phyloP scores from a whole-genome alignment of 371 early-diverging fungal genomes.

The Sporodiniella umbellata region DNA sequence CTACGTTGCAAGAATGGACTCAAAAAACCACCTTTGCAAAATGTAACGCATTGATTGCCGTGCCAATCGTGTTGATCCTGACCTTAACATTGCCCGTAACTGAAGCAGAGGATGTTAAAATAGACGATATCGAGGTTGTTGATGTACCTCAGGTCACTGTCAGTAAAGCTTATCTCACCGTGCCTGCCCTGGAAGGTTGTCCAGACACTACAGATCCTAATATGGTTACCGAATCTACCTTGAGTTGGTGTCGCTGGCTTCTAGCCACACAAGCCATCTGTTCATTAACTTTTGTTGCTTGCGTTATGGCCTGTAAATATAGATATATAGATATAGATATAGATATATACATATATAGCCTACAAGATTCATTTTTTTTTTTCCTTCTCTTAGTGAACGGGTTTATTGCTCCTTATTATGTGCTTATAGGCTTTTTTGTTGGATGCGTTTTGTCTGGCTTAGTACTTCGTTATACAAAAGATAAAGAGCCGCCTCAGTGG shows the following conservation, averaged over 20 bases:
- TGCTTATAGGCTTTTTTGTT: constrained; percentile 20
- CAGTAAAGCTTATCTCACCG: constrained; percentile 12
- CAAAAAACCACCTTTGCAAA: constrained; percentile 48
- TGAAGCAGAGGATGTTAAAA: constrained; percentile 36
- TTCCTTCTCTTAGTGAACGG: constrained; percentile 25
- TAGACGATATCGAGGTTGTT: constrained; percentile 38
- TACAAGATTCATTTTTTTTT: constrained; percentile 36
- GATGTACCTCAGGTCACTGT: not conserved
- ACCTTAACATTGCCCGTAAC: constrained; percentile 60
- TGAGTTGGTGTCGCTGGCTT: constrained; percentile 44
- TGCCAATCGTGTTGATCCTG: constrained; percentile 53
- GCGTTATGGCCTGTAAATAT: constrained; percentile 34
- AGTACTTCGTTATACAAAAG: constrained; percentile 19
- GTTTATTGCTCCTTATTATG: constrained; percentile 6
- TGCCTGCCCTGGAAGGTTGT: constrained; percentile 13
- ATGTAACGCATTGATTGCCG: constrained; percentile 52
- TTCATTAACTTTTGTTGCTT: constrained; percentile 39
- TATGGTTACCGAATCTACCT: not conserved
- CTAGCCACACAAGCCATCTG: constrained; percentile 36
- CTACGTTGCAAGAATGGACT: constrained; percentile 51
- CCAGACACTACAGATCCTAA: constrained; percentile 5
- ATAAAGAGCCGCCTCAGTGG: constrained; percentile 33
- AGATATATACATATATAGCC: constrained; percentile 43
- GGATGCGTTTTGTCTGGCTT: constrained; percentile 24
- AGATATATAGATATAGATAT: constrained; percentile 34